These are phyloP conservation scores for Phaseolus coccineus DNA, from an alignment of 331 rosid genomes.

Conservation along the genomic window DNA sequence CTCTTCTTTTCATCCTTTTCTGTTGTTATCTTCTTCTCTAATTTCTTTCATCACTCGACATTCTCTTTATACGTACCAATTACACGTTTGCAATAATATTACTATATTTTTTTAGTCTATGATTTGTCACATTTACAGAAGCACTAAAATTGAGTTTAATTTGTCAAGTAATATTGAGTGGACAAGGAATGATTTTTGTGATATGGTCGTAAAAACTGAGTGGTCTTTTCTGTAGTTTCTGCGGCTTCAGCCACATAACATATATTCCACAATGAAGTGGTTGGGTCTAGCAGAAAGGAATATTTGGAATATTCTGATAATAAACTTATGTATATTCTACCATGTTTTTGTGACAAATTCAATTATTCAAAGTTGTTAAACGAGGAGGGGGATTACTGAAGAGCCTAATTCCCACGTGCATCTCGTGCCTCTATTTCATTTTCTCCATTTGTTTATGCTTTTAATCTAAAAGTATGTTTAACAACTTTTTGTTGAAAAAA, in stretches of 20 bases:
- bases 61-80: background rate
- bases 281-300: conserved; percentile 1
- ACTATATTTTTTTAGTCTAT: background rate
- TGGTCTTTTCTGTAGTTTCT: background rate
- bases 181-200: background rate
- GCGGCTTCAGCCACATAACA: background rate
- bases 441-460: no score
- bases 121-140: background rate
- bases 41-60: background rate
- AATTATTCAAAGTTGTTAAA: background rate
- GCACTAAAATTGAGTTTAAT: background rate
- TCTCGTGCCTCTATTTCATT: background rate
- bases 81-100: background rate
- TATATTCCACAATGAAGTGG: background rate
- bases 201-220: background rate
- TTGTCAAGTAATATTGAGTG: no score
- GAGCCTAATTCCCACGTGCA: conserved; percentile 31
- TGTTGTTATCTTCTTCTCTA: background rate
- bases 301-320: conserved; percentile 18
- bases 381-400: background rate
- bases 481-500: no score
- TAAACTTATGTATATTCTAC: background rate
- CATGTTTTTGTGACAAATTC: background rate
- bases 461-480: no score
- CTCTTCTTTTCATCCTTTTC: background rate